Base-by-base conservation (phyloP, 257 asterid genomes). In the Knoxia roxburghii region DNA sequence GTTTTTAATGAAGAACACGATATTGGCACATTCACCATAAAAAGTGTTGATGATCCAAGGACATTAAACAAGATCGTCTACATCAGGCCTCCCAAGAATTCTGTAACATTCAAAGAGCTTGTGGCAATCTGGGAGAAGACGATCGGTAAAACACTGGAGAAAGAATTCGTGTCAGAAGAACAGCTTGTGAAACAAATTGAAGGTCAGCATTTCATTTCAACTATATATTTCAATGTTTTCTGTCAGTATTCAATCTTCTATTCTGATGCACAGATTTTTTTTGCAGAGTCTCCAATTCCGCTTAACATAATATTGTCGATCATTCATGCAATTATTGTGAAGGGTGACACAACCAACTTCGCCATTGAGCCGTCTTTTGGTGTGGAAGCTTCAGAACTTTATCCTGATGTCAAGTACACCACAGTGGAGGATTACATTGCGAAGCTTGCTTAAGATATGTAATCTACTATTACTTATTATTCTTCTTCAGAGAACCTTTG, bases 41-140 rank as follows among this genome's bases (percentile, higher is more conserved):
- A 70, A 67, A 78, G 87, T 4, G 88, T 77, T 64, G 95, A 84
- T 67, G 97, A 90, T 54, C 97, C 92, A 2, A 80, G 86, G 61
- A 76, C 92, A 26, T 40, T 88, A 78, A 90, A 88, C 81, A 88
- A 88, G 70, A 68, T 61, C 66, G 79, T 90, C 40, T 84, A 85
- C 72, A 35, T 88, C 7, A 84, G 57, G 76, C 97, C 96, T 21
- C 54, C 76, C 3, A 82, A 82, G 43, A 90, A 90, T 72, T 71
- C 69, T 3, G 66, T 55, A 3, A 68, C 97, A 0, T 84, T 86
- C 71, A 86, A 88, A 27, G 88, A 90, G 23, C 67, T 88, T 5
- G 88, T 79, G 69, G 85, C 80, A 37, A 30, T 79, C 13, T 88
- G 96, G 95, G 97, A 90, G 95, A 88, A 86, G 73, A 76, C 78